Percentiles rank a stretch among this genome's conserved stretches.
Evolutionary conservation across 2,329 filamentous ascomycete genomes (phyloP).

Genomic region (Grosmannia serpens): DNA sequence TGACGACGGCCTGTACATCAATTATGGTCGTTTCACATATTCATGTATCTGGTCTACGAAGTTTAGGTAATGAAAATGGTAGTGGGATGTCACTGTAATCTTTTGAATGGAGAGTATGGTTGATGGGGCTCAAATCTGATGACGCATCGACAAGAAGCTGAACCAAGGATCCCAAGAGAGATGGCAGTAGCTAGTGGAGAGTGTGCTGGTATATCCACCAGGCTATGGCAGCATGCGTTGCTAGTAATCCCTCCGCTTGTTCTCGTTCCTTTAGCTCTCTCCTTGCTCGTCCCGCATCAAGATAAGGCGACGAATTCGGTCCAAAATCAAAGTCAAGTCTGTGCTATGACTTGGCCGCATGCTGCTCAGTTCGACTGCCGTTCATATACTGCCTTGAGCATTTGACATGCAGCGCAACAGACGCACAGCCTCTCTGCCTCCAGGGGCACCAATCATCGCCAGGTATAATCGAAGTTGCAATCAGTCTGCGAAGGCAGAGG

Average conservation of each 20-base stretch:
- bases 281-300: not conserved
- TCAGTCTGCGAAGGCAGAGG: conserved; percentile 12
- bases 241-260: not conserved
- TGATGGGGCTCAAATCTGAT: not conserved
- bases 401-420: not conserved
- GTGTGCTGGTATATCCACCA: no score
- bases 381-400: not conserved
- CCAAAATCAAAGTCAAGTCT: not conserved
- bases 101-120: no score
- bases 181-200: no score
- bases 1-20: not conserved
- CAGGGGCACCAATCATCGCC: not conserved
- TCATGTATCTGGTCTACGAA: not conserved
- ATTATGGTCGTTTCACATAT: not conserved
- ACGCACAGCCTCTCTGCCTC: not conserved
- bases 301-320: not conserved
- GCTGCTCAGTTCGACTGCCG: not conserved
- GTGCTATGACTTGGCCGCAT: no score
- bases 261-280: not conserved
- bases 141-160: not conserved
- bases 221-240: not conserved
- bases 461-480: conserved; percentile 9
- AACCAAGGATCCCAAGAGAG: no score
- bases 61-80: not conserved
- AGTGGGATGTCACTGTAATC: not conserved